Percentiles rank a stretch among this genome's conserved stretches.
phyloP scores from a whole-genome alignment of 768 basidiomycete species.

The Artomyces pyxidatus region DNA sequence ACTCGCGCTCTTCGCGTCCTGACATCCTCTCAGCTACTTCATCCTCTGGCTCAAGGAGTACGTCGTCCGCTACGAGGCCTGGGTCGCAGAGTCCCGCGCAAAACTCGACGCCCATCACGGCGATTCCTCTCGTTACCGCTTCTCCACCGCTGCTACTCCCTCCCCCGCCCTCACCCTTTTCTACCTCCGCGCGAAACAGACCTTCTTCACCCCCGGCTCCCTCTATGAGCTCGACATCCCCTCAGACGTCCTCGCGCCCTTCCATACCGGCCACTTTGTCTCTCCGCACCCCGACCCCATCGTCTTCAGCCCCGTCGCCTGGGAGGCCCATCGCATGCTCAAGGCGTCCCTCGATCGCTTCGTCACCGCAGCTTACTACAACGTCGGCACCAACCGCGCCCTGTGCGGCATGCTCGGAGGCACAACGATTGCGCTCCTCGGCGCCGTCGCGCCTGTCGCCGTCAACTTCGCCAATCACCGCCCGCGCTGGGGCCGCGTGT shows the following conservation, averaged over 20 bases:
- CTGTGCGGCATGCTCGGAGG: constrained; percentile 65
- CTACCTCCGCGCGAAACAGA: constrained; percentile 72
- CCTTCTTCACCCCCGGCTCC: constrained; percentile 68
- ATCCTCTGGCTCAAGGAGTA: constrained; percentile 79
- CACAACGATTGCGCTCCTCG: constrained; percentile 36
- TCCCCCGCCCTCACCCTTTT: constrained; percentile 52
- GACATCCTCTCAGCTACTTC: constrained; percentile 47
- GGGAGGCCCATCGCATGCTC: constrained; percentile 51
- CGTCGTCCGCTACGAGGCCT: constrained; percentile 36
- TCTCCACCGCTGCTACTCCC: constrained; percentile 16
- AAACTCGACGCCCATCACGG: constrained; percentile 1
- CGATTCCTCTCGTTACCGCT: constrained; percentile 9
- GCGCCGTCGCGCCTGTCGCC: constrained; percentile 28
- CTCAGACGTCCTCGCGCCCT: constrained; percentile 50
- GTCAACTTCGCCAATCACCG: constrained; percentile 37
- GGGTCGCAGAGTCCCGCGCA: constrained; percentile 23
- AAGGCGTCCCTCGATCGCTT: constrained; percentile 58
- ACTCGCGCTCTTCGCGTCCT: not conserved
- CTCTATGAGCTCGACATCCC: constrained; percentile 67
- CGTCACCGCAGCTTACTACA: constrained; percentile 59
- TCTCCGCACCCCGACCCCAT: constrained; percentile 54
- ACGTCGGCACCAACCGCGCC: constrained; percentile 62
- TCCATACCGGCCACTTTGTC: constrained; percentile 38
- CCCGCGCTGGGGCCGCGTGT: constrained; percentile 49
- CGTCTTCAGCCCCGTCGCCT: constrained; percentile 50